Base-by-base conservation (phyloP, 2,329 filamentous ascomycete genomes). In the Aspergillus arachidicola region DNA sequence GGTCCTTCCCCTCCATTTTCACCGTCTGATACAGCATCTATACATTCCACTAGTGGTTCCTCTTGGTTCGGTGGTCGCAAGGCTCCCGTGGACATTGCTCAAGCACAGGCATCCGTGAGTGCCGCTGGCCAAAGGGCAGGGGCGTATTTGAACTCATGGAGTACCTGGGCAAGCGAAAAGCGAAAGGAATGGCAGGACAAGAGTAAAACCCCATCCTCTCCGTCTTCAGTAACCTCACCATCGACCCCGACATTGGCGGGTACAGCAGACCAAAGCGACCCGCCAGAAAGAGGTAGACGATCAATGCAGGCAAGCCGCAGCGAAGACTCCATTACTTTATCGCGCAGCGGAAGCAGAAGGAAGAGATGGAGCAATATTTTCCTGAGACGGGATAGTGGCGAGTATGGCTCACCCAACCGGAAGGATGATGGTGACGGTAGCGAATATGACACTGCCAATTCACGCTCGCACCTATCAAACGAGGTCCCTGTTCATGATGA, bases 121-220 rank as follows among this genome's bases (percentile, higher is more conserved):
- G 83, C 84, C 11, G 86, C 85, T 2, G 76, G 83, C 12, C 84
- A 84, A 58, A 80, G 82, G 45, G 87, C 87, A n/a, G 81, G 86
- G 19, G 84, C 87, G 1, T 90, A 89, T 69, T 76, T 90, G 57
- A 87, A 84, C 60, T 87, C 85, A 0, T 89, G 87, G 87, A 83
- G 87, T 5, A 77, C 82, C 1, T 89, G 87, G 87, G 87, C 87
- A 5, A 78, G 71, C 64, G 81, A 83, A 61, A 79, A 79, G 69
- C 77, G 76, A 34, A 81, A 77, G 65, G 81, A 79, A 65, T 83
- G 80, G 81, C 78, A 80, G 64, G 77, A 80, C 28, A 77, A 76
- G 61, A 77, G 75, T 58, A 66, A 64, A 16, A 62, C 69, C 21
- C 69, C 75, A 2, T 66, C 72, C 0, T 70, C 74, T 1, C 68